A percentile compares a stretch with the other conserved stretches of the same genome.
These are phyloP conservation scores for Amylostereum chailletii DNA, from an alignment of 1,284 basidiomycete species.

Conservation along the genomic window DNA sequence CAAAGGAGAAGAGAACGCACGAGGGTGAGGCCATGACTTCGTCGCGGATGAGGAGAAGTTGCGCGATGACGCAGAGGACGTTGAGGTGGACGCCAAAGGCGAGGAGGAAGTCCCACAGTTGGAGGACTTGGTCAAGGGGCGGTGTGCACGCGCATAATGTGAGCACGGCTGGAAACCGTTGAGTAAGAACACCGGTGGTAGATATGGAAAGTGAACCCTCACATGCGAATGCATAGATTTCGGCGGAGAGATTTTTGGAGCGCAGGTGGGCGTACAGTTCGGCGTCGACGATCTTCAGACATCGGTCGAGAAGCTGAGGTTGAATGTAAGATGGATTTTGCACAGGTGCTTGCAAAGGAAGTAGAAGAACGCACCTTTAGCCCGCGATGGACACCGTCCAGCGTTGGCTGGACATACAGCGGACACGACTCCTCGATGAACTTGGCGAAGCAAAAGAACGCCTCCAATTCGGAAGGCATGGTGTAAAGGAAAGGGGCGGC, in stretches of 20 bases:
- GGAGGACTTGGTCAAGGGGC: conserved; percentile 87
- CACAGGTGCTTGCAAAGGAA: neutral
- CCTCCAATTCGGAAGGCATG: conserved; percentile 92
- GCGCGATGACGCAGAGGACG: conserved; percentile 92
- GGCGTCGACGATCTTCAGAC: conserved; percentile 84
- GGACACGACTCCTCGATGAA: conserved; percentile 94
- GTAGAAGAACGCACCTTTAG: conserved; percentile 57
- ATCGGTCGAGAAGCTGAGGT: conserved; percentile 82
- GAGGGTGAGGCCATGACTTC: conserved; percentile 81
- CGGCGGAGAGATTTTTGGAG: conserved; percentile 92
- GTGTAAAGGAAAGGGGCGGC: conserved; percentile 96
- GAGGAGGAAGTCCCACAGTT: conserved; percentile 95
- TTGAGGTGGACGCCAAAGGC: conserved; percentile 96
- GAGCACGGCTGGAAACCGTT: conserved; percentile 62
- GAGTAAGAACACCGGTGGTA: neutral
- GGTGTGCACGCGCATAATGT: conserved; percentile 96
- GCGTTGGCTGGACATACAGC: conserved; percentile 89
- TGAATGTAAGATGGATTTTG: neutral
- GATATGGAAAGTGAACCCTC: conserved; percentile 21
- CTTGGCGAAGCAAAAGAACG: conserved; percentile 90
- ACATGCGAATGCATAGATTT: conserved; percentile 98
- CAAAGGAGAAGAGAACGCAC: conserved; percentile 32
- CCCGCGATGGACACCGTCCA: conserved; percentile 91
- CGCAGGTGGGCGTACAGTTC: conserved; percentile 78
- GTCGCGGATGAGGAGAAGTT: conserved; percentile 82